Base-by-base conservation (phyloP, 1,139 yeast genomes). In the Candida glucosophila region DNA sequence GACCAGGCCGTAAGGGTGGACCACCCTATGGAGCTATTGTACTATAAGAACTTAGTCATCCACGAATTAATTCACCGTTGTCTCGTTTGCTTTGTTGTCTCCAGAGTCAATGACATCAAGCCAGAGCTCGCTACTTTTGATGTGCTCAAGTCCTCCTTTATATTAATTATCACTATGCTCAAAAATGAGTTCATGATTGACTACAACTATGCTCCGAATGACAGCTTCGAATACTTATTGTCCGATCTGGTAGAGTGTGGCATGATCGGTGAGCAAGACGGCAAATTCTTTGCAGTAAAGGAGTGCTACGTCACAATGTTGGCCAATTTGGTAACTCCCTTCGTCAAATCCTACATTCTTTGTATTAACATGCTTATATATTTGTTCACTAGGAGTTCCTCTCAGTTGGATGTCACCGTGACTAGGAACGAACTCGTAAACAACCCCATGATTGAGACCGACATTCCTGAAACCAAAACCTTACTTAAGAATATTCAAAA, bases 111-210 rank as follows among this genome's bases (percentile, higher is more conserved):
- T 12, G 33, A 40, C 11, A 37, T 36, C 15, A 33, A 31, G 7
- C 28, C 31, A 11, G 24, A 27, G 2, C 25, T 32, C 23, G 38
- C 26, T 15, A 39, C 43, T 20, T 43, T 44, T 25, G 31, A 37
- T 18, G 37, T 40, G 17, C 41, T 60, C 27, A 47, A 47, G 30
- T 47, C 51, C 36, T 35, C 58, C 17, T 49, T 42, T 33, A 52
- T 58, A 34, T 53, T 61, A 14, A 43, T 62, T 25, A 58, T 64
- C 1, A 60, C 63, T 2, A 52, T 62, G 29, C 43, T 63, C 31
- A 63, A 62, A 38, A 56, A 53, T 34, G 71, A 64, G 39, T 64
- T 64, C 35, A 52, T 64, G 34, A 61, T 64, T 36, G 71, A 64
- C 33, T 58, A 63, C 41, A 53, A 61, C 37, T 49, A 49, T 28